These are phyloP conservation scores for Colletotrichum scovillei DNA, from an alignment of 2,329 filamentous ascomycete species.

Conservation along the genomic window DNA sequence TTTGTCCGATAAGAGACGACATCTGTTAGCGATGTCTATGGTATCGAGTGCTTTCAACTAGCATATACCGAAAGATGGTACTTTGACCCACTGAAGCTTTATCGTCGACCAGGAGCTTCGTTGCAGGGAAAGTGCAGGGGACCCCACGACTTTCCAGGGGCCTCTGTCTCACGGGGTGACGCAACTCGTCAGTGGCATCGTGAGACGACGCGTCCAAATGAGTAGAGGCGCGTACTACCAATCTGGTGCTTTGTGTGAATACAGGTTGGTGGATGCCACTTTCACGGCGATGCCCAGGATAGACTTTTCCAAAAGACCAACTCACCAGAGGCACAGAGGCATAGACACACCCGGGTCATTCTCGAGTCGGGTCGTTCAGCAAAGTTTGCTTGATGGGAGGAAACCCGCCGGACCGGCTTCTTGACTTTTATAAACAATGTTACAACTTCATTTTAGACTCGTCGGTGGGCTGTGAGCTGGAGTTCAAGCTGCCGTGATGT, in stretches of 20 bases:
- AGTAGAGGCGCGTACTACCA: not conserved
- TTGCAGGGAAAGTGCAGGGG: constrained; percentile 6
- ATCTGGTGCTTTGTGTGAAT: not conserved
- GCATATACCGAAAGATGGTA: not conserved
- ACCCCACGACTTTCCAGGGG: not conserved
- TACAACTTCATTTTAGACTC: not conserved
- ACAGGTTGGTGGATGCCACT: too few species aligned
- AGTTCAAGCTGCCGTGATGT: not conserved
- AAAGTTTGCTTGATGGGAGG: not conserved
- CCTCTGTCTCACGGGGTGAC: not conserved
- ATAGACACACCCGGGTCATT: not conserved
- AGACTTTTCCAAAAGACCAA: not conserved
- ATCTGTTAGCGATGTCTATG: not conserved
- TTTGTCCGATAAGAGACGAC: not conserved
- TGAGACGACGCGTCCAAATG: not conserved
- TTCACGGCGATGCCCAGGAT: not conserved
- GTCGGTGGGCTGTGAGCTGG: too few species aligned
- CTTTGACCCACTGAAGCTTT: constrained; percentile 18
- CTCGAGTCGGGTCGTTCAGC: not conserved
- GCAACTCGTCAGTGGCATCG: constrained; percentile 3
- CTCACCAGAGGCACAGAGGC: not conserved
- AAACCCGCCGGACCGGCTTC: not conserved
- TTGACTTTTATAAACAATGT: not conserved
- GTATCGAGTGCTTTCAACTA: not conserved
- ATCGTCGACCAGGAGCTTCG: constrained; percentile 19